Evolutionary conservation across 371 early-diverging fungal genomes (phyloP).

Genomic region (Actinomucor elegans): DNA sequence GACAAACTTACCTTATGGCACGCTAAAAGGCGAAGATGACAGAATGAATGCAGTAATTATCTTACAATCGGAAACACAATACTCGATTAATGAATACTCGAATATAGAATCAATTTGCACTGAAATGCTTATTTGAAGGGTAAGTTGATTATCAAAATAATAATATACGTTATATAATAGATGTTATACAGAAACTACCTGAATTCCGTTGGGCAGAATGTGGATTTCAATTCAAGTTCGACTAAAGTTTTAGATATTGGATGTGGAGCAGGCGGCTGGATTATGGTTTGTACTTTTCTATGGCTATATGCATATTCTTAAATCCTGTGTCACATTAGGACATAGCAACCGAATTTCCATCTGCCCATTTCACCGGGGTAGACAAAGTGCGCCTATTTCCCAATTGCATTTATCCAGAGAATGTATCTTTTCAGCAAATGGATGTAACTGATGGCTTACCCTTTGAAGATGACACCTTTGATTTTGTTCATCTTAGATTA

Average conservation of each 20-base stretch:
- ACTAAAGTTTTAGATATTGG: conserved; percentile 21
- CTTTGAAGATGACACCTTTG: conserved; percentile 47
- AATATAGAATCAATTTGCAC: conserved; percentile 17
- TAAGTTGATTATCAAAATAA: neutral
- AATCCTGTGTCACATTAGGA: conserved; percentile 22
- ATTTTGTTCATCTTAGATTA: conserved; percentile 49
- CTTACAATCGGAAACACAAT: neutral
- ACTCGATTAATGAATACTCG: neutral
- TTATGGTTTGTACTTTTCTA: conserved; percentile 18
- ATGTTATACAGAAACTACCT: conserved; percentile 15
- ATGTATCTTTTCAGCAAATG: conserved; percentile 39
- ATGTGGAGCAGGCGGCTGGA: conserved; percentile 32
- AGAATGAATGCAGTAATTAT: conserved; percentile 15
- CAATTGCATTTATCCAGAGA: conserved; percentile 39
- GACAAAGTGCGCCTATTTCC: conserved; percentile 49
- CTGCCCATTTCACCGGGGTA: conserved; percentile 39
- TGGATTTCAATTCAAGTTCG: conserved; percentile 9
- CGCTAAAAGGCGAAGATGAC: conserved; percentile 5
- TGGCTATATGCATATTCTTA: neutral
- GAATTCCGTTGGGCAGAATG: neutral
- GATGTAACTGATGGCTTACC: conserved; percentile 43
- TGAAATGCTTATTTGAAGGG: conserved; percentile 19
- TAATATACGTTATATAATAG: neutral
- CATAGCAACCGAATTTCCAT: conserved; percentile 51
- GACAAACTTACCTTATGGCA: neutral